A percentile compares a stretch with the other conserved stretches of the same genome.
phyloP scores from a whole-genome alignment of 225 moss, liverwort and hornwort genomes.

The Climacium dendroides region DNA sequence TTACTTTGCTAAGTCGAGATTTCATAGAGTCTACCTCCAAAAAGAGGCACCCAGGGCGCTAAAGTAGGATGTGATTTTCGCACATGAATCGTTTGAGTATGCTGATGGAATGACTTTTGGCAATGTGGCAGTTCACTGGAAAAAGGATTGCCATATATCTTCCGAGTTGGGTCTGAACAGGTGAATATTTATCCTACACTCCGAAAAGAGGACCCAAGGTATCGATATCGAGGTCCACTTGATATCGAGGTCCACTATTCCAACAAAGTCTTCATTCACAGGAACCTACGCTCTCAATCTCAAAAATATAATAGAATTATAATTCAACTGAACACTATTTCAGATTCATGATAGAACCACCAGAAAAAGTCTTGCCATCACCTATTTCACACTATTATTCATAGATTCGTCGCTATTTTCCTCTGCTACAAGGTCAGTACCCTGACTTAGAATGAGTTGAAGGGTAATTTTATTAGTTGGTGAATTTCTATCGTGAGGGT shows the following conservation, averaged over 20 bases:
- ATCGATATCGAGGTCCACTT: background rate
- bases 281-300: background rate
- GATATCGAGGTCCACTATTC: background rate
- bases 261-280: background rate
- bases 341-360: background rate
- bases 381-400: background rate
- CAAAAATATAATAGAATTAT: background rate
- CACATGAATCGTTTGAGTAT: background rate
- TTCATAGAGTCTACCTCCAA: background rate
- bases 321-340: too few relatives aligned
- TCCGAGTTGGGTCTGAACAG: constrained; percentile 62
- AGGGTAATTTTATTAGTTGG: background rate
- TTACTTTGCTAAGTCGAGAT: background rate
- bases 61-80: background rate
- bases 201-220: background rate
- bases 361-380: background rate
- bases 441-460: background rate
- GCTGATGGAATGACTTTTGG: background rate
- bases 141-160: constrained; percentile 52
- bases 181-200: background rate
- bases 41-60: background rate
- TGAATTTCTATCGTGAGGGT: background rate
- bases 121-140: constrained; percentile 48
- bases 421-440: background rate
- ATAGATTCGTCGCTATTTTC: background rate